These are phyloP conservation scores for Aspergillus piperis DNA, from an alignment of 2,329 filamentous ascomycete species.

Conservation along the genomic window DNA sequence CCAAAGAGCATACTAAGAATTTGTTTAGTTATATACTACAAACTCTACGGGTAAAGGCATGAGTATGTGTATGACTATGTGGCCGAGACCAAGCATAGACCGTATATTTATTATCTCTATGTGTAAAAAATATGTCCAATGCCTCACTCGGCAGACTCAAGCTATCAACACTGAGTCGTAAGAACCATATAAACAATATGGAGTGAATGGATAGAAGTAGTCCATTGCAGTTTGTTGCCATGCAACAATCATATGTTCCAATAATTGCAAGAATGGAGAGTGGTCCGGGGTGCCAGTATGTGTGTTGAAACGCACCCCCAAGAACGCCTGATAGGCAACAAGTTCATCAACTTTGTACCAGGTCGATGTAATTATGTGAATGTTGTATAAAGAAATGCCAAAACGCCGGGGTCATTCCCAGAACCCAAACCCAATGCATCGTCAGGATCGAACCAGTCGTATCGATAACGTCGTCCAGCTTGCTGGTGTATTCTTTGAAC, in stretches of 20 bases:
- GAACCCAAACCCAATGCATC: constrained; percentile 23
- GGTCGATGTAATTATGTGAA: constrained; percentile 6
- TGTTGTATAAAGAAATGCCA: constrained; percentile 5
- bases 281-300: neutral
- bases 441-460: constrained; percentile 25
- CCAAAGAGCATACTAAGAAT: neutral
- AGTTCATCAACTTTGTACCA: neutral
- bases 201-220: constrained; percentile 1
- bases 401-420: constrained; percentile 18
- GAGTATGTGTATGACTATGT: neutral
- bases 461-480: constrained; percentile 14
- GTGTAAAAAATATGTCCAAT: neutral
- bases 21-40: no score
- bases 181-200: constrained; percentile 19
- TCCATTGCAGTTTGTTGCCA: neutral
- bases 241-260: neutral
- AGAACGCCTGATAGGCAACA: constrained; percentile 2
- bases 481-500: constrained; percentile 14
- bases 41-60: neutral
- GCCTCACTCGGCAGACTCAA: constrained; percentile 1
- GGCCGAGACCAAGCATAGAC: neutral
- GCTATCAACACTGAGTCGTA: constrained; percentile 11
- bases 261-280: constrained; percentile 5
- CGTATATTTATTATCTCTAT: neutral
- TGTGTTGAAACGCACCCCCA: neutral